Base-by-base conservation (phyloP, 2,329 filamentous ascomycete genomes). In the Pestalotiopsis sp. region DNA sequence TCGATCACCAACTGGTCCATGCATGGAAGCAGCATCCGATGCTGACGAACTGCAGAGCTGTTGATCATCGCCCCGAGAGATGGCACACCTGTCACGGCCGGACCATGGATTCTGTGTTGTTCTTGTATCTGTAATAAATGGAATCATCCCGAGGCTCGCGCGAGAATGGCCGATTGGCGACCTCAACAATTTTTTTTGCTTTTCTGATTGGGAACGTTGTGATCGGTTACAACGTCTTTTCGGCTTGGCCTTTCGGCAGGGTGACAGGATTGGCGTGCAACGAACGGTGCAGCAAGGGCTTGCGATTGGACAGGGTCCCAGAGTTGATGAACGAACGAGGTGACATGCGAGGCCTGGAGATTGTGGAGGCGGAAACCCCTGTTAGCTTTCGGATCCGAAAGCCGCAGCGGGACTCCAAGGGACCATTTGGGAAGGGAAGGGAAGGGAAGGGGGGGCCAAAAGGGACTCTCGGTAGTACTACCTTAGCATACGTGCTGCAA, bases 361-460 rank as follows among this genome's bases (percentile, higher is more conserved):
- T 31, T 59, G 57, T 59, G 57, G 57, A 59, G 57, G 23, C 23
- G 25, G 25, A 59, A 59, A 27, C 57, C 57, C 57, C 57, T 59
- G 57, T 31, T 59, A 59, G 57, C 27, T 59, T 31, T 59, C 57
- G 57, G 57, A 59, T 59, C 57, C 57, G 57, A 59, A 59, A 59
- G 57, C 57, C 57, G 23, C 57, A 31, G 23, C 27, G 57, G 57
- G 45, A 52, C 45, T 9, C 45, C 45, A 52, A 9, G 45, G 45
- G 45, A 49, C 45, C 45, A 52, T n/a, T 52, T 52, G 14, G 27
- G 27, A 27, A 27, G 27, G 27, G 27, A 31, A 23, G 23, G 23
- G 23, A 23, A 23, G 23, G 23, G 23, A 27, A 27, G 27, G 27
- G 6, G 27, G 27, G 27, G 27, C 27, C 27, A 31, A 31, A 31